phyloP scores from a whole-genome alignment of 345 rosid genomes.

The Citrus sinensis region DVS_A1.0 CM039166.1:23364501-23365000 shows the following conservation, averaged over 20 bases:
- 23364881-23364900: conserved; percentile 79
- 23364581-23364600: background rate
- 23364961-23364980: background rate
- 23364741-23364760: too few relatives aligned
- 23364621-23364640: background rate
- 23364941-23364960: conserved; percentile 93
- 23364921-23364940: conserved; percentile 69
- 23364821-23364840: background rate
- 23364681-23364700: too few relatives aligned
- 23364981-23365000: conserved; percentile 7
- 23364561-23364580: background rate
- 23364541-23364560: background rate
- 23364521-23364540: background rate
- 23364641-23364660: background rate
- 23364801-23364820: background rate
- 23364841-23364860: background rate
- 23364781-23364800: background rate
- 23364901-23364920: conserved; percentile 92
- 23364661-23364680: background rate
- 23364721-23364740: too few relatives aligned
- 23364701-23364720: too few relatives aligned
- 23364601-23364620: background rate
- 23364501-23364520: conserved; percentile 50
- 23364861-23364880: background rate
- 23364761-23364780: background rate